Percentiles rank a stretch among this genome's conserved stretches.
These are phyloP conservation scores for Acacia concinna DNA, from an alignment of 331 rosid genomes.

Conservation along the genomic window DNA sequence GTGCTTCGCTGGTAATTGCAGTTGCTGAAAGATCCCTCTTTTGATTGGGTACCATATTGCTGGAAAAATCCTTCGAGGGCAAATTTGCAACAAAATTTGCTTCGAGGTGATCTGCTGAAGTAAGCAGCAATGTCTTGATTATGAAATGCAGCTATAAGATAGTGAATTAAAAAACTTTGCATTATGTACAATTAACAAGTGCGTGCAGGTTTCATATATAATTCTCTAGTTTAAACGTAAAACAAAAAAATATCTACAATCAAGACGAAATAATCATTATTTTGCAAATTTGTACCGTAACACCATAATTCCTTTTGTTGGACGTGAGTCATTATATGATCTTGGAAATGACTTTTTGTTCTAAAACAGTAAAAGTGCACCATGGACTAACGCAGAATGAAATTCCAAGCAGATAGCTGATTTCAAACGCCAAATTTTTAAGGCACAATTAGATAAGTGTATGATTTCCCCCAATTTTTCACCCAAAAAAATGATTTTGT, in stretches of 20 bases:
- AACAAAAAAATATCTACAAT: not conserved
- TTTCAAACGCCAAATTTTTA: not conserved
- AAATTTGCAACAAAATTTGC: slow-evolving; percentile 26
- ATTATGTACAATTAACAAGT: not conserved
- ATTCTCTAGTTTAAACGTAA: slow-evolving; percentile 7
- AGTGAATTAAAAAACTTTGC: not conserved
- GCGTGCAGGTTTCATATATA: slow-evolving; percentile 6
- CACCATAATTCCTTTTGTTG: not conserved
- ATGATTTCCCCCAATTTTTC: not conserved
- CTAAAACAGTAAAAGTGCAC: not conserved
- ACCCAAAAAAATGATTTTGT: not conserved
- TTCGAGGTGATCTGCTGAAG: slow-evolving; percentile 12
- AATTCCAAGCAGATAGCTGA: not conserved
- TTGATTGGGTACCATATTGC: not conserved
- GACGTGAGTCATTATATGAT: not conserved
- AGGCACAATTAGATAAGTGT: not conserved
- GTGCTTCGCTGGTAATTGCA: slow-evolving; percentile 24
- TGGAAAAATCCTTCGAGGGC: slow-evolving; percentile 20
- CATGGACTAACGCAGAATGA: not conserved
- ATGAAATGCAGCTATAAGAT: slow-evolving; percentile 25
- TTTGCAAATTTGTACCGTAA: not conserved
- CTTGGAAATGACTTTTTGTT: not conserved
- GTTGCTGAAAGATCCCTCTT: slow-evolving; percentile 1
- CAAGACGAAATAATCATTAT: slow-evolving; percentile 7
- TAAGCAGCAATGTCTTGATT: slow-evolving; percentile 7